These are phyloP conservation scores for Pterulicium gracile DNA, from an alignment of 1,284 basidiomycete species.

Conservation along the genomic window DNA sequence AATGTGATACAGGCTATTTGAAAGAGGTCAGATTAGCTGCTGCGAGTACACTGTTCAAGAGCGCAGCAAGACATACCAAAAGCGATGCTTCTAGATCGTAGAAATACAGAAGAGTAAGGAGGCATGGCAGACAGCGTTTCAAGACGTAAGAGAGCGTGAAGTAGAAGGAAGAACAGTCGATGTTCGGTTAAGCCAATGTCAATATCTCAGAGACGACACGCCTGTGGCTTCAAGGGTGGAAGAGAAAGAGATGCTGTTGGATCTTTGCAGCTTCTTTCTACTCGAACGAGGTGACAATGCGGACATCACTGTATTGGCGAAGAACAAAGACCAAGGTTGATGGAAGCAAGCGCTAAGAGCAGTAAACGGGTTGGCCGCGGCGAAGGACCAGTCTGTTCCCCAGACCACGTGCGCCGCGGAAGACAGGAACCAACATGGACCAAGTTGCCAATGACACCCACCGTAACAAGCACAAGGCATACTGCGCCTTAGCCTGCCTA, in stretches of 20 bases:
- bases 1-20: conserved; percentile 24
- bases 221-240: not conserved
- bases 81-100: conserved; percentile 24
- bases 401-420: not conserved
- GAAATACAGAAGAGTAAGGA: conserved; percentile 23
- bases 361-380: not conserved
- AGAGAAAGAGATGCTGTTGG: too few relatives aligned
- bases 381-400: not conserved
- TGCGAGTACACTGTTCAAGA: not conserved
- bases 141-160: not conserved
- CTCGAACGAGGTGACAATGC: too few relatives aligned
- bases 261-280: too few relatives aligned
- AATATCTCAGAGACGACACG: not conserved
- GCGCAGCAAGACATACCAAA: conserved; percentile 26
- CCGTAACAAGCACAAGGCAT: not conserved
- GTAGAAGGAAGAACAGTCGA: not conserved
- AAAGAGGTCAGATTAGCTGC: too few relatives aligned
- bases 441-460: too few relatives aligned
- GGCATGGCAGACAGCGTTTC: conserved; percentile 3
- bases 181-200: conserved; percentile 1
- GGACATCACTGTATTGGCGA: not conserved
- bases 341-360: not conserved
- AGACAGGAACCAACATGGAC: too few relatives aligned
- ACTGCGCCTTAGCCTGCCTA: conserved; percentile 27
- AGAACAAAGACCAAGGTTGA: conserved; percentile 1